phyloP scores from a whole-genome alignment of 805 yeast species.

The Saccharomycopsis javanensis region DNA sequence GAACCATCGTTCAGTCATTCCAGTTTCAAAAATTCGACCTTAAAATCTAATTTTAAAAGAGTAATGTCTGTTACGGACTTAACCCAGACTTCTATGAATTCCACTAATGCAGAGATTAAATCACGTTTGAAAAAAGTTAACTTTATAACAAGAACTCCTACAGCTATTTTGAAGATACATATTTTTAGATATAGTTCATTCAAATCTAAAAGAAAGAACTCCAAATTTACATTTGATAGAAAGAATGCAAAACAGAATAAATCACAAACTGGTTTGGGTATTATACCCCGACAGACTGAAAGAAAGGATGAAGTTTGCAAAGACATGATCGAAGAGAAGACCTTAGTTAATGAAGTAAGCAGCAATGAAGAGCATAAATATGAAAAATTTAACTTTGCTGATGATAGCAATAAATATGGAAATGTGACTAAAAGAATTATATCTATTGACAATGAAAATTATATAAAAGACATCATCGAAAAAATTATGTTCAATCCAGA shows the following conservation, averaged over 20 bases:
- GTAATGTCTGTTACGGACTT: conserved; percentile 15
- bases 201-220: not conserved
- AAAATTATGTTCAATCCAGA: not conserved
- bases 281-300: not conserved
- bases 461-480: conserved; percentile 3
- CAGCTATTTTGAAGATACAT: conserved; percentile 9
- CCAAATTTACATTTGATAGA: not conserved
- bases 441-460: conserved; percentile 4
- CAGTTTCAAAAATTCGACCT: not conserved
- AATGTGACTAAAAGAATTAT: not conserved
- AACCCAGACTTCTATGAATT: conserved; percentile 17
- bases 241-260: not conserved
- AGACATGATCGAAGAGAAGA: not conserved
- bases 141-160: conserved; percentile 8
- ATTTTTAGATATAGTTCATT: conserved; percentile 6
- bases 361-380: not conserved
- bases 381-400: not conserved
- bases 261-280: not conserved
- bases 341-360: too few relatives aligned
- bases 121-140: conserved; percentile 2
- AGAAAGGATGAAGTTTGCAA: not conserved
- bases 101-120: conserved; percentile 1
- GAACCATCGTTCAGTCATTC: not conserved
- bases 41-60: not conserved
- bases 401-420: not conserved